phyloP scores from a whole-genome alignment of 331 rosid species.

The Erythrophleum ivorense region DNA sequence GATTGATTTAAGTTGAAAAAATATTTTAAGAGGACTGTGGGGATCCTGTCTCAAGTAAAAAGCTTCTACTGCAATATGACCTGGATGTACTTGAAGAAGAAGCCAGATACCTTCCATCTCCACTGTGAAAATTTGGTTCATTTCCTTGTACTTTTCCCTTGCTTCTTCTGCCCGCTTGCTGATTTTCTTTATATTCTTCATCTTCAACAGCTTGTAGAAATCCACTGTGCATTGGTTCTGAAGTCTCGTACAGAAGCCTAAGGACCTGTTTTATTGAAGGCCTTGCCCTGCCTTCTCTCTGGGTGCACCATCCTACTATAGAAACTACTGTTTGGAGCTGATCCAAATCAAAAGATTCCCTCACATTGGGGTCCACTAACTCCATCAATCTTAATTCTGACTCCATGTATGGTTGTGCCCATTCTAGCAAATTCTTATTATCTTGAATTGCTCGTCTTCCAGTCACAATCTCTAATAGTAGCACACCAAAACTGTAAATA shows the following conservation, averaged over 20 bases:
- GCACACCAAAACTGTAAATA: slow-evolving; percentile 93
- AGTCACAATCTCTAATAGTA: slow-evolving; percentile 82
- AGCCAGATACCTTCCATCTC: slow-evolving; percentile 91
- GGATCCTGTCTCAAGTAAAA: slow-evolving; percentile 86
- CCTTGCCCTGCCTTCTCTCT: slow-evolving; percentile 83
- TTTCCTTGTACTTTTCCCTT: slow-evolving; percentile 71
- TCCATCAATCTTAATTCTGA: slow-evolving; percentile 74
- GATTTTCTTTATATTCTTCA: slow-evolving; percentile 65
- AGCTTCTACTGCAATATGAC: slow-evolving; percentile 95
- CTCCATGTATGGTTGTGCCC: slow-evolving; percentile 74
- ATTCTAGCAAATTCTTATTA: slow-evolving; percentile 79
- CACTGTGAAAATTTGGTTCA: slow-evolving; percentile 66
- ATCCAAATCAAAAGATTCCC: slow-evolving; percentile 74
- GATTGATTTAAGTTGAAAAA: slow-evolving; percentile 54
- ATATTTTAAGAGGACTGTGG: slow-evolving; percentile 81
- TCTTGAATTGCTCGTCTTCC: slow-evolving; percentile 88
- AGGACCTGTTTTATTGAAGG: slow-evolving; percentile 95
- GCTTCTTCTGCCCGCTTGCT: slow-evolving; percentile 75
- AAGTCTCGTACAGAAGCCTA: slow-evolving; percentile 88
- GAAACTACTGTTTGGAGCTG: slow-evolving; percentile 83
- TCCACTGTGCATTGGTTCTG: slow-evolving; percentile 88
- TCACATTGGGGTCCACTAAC: slow-evolving; percentile 78
- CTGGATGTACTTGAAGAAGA: slow-evolving; percentile 95
- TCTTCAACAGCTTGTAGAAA: slow-evolving; percentile 68
- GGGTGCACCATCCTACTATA: slow-evolving; percentile 90